Base-by-base conservation (phyloP, 108 stramenopile genomes). In the Nitzschia sp. region DNA sequence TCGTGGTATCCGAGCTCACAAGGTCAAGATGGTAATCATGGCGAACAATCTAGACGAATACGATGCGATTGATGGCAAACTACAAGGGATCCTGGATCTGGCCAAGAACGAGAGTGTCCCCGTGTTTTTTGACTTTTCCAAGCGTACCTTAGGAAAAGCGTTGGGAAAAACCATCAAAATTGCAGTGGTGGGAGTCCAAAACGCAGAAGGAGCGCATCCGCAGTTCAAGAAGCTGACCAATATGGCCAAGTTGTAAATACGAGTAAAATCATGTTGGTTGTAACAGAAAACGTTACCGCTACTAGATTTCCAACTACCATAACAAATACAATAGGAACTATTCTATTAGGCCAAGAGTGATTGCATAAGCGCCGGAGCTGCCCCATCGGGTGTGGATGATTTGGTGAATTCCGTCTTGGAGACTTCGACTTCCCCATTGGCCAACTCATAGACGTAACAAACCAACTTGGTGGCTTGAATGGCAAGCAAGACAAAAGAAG, bases 31-130 rank as follows among this genome's bases (percentile, higher is more conserved):
- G 81, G 83, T 96, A 1, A 67, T 95, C 26, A 85, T 97, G 82
- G 97, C 97, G 5, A 92, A 91, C 66, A 95, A 97, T 63, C 77
- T 97, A 10, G 94, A 96, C 65, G 81, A 94, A 42, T 92, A 92
- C 50, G 87, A 84, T 10, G 89, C 81, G 0, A 85, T 96, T 10
- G 94, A 93, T 51, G 84, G 83, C 10, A 91, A 94, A 67, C 72
- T 96, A 22, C 84, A 84, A 69, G 90, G 90, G 71, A 92, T 95
- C 51, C 43, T 95, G 3, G 87, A 90, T 41, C 63, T 86, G 22
- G 90, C 92, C 17, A 58, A 80, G 29, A 75, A 73, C 15, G 78
- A 87, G 51, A 83, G 72, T 9, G 79, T 91, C 8, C 95, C 95
- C 0, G 67, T 97, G 9, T 79, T 95, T 37, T 96, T 87, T 62